These are phyloP conservation scores for Magnusiomyces suaveolens DNA, from an alignment of 1,139 yeast genomes.

Conservation along the genomic window DNA sequence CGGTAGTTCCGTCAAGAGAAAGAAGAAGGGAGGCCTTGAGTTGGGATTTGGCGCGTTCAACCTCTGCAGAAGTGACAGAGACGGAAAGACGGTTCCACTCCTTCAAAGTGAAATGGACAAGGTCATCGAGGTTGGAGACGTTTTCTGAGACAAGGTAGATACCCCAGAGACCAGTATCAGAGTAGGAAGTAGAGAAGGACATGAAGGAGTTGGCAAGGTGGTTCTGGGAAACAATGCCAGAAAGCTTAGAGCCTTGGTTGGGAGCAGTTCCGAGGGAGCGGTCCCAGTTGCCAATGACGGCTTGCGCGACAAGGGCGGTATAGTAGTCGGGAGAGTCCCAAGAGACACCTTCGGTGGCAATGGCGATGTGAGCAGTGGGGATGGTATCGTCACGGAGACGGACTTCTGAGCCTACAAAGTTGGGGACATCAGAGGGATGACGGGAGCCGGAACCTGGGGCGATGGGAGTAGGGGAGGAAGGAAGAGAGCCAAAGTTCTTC, in stretches of 20 bases:
- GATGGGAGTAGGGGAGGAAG: conserved; percentile 52
- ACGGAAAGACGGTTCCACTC: conserved; percentile 84
- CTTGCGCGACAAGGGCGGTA: conserved; percentile 92
- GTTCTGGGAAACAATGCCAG: conserved; percentile 64
- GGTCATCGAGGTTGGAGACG: conserved; percentile 53
- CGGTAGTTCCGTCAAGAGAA: conserved; percentile 89
- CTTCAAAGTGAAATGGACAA: conserved; percentile 61
- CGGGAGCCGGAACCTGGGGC: conserved; percentile 64
- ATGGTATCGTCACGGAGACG: conserved; percentile 72
- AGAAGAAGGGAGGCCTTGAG: conserved; percentile 82
- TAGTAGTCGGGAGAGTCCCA: conserved; percentile 96
- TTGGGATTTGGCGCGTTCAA: conserved; percentile 89
- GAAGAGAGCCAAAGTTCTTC: conserved; percentile 65
- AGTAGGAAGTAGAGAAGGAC: conserved; percentile 95
- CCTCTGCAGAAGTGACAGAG: conserved; percentile 80
- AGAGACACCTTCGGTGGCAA: conserved; percentile 95
- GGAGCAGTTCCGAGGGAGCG: conserved; percentile 84
- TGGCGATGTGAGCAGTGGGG: conserved; percentile 85
- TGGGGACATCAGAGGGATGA: conserved; percentile 55
- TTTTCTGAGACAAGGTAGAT: conserved; percentile 81
- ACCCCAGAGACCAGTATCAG: conserved; percentile 98
- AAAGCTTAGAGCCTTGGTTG: conserved; percentile 77
- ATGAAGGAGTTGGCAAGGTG: conserved; percentile 84
- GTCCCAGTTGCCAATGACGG: conserved; percentile 96
- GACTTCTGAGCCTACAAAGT: conserved; percentile 77